Base-by-base conservation (phyloP, 1,139 yeast species). In the Taphrina confusa region DNA sequence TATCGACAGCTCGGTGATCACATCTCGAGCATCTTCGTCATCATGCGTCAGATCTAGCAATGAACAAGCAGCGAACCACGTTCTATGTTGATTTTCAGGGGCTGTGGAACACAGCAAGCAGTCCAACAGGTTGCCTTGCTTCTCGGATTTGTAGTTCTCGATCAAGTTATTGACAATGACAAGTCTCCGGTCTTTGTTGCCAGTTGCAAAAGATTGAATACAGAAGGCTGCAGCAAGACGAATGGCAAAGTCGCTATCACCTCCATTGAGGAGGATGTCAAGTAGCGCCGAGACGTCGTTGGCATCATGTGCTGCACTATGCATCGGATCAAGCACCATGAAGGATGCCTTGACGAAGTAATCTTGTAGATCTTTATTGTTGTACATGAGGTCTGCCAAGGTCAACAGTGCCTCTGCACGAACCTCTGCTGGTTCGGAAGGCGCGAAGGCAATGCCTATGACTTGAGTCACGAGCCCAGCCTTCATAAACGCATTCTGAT, bases 21-120 rank as follows among this genome's bases (percentile, higher is more conserved):
- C 66, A 12, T 78, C 80, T 63, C 80, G 78, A 30, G 80, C 78
- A 28, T 78, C 82, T 6, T 69, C 70, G 8, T 74, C 69, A 25
- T 82, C 87, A 61, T 81, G 81, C 65, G 90, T 80, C 3, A 90
- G 69, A 62, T 81, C 81, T 61, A 87, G 75, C 40, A 92, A 69
- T 2, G 88, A 76, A 1, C 83, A 79, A 1, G 88, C 77, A 0
- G 97, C 84, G 74, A 92, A 91, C 95, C 96, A 94, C 0, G 83
- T 75, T 68, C 84, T 82, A 70, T 89, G 92, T 0, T 98, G 97
- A 66, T 94, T 91, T 45, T 90, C 73, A 62, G 84, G 82, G 50
- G 81, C 74, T 72, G 69, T 88, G 88, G 20, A 70, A 71, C 12
- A 68, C 64, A 5, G 66, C 67, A 54, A 62, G 59, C 23, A 62